A percentile compares a stretch with the other conserved stretches of the same genome.
Conservation (phyloP, 192 early-diverging fungal genomes). For the Chytriomyces sp. region DNA sequence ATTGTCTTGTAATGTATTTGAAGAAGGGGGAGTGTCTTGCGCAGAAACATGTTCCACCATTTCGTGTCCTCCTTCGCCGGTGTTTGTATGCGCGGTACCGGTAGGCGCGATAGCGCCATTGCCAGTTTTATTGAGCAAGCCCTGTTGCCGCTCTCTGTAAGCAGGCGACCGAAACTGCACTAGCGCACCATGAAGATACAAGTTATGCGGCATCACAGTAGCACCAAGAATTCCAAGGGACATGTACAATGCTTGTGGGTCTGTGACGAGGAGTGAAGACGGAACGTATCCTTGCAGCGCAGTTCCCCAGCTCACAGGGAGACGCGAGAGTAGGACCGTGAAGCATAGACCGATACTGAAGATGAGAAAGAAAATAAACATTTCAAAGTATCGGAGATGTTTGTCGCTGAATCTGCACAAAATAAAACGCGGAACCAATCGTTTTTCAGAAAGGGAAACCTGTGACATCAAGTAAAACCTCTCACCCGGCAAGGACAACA, state of each 20-base stretch:
- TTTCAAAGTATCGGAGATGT: conserved; percentile 68
- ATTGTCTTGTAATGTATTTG: too few species aligned
- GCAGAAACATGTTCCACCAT: too few species aligned
- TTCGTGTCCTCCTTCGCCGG: too few species aligned
- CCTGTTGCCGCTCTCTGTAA: neutral
- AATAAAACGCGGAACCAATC: too few species aligned
- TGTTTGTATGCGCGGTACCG: too few species aligned
- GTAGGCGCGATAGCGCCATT: too few species aligned
- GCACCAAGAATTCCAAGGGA: conserved; percentile 83
- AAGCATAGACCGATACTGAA: conserved; percentile 70
- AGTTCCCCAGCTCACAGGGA: conserved; percentile 59
- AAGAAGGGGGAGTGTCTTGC: too few species aligned
- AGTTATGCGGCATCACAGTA: conserved; percentile 87
- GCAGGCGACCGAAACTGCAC: conserved; percentile 50
- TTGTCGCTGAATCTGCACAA: too few species aligned
- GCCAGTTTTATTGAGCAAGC: too few species aligned
- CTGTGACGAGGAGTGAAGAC: conserved; percentile 58
- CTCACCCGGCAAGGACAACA: conserved; percentile 56
- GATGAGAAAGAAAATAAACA: conserved; percentile 69
- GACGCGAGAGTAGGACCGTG: conserved; percentile 61
- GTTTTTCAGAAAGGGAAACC: too few species aligned
- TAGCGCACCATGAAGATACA: conserved; percentile 77
- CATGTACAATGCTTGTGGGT: conserved; percentile 61
- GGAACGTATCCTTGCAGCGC: conserved; percentile 74
- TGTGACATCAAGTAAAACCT: too few species aligned